Base-by-base conservation (phyloP, 768 basidiomycete genomes). In the Crepidotus variabilis region DNA sequence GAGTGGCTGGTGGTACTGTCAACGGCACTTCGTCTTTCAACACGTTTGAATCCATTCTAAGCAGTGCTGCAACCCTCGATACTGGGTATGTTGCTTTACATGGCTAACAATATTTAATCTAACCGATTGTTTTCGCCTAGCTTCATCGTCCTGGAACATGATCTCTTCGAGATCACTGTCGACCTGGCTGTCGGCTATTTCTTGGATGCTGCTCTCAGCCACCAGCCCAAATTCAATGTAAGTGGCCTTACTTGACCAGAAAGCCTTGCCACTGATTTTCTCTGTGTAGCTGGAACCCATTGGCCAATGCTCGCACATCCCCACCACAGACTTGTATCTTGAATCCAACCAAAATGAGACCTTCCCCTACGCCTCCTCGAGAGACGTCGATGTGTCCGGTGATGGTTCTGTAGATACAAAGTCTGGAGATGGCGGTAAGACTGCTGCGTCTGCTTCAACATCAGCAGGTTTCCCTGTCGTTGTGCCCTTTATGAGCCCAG, bases 121-220 rank as follows among this genome's bases (percentile, higher is more conserved):
- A 54, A 47, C 52, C 50, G 58, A 57, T 55, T 54, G 20, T 39
- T 10, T 43, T 11, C 51, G 20, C 47, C 43, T 23, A 78, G 93
- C 65, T 97, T 98, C 77, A 84, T 95, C 64, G 91, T 95, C 33
- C 76, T 98, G 54, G 80, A 94, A 69, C 92, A 94, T 63, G 95
- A 97, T 70, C 76, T 96, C 35, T 95, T 77, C 61, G 72, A 86
- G 60, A 84, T 92, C 64, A 90, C 92, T 11, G 93, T 96, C 51
- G 92, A 96, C 64, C 83, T 98, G 60, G 94, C 94, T 24, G 80
- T 88, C 56, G 92, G 90, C 21, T 94, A 94, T 74, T 87, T 91
- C 60, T 76, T 97, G 16, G 82, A 90, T 56, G 78, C 85, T 24
- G 95, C 93, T 20, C 69, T 90, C 64, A 78, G 64, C 20, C 84